Base-by-base conservation (phyloP, 2,329 filamentous ascomycete genomes). In the Epichloe festucae region DNA sequence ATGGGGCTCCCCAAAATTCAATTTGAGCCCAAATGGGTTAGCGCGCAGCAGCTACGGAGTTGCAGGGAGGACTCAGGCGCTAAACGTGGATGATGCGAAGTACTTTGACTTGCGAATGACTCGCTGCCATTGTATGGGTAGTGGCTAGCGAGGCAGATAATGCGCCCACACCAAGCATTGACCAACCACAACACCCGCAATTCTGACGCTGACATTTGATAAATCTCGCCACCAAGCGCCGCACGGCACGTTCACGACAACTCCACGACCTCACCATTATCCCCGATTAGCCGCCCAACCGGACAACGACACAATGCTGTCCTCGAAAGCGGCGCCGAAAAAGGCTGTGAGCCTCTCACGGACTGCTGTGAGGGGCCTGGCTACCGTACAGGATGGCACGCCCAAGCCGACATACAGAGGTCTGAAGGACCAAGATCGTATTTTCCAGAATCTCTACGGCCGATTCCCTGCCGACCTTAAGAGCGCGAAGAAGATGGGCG, bases 361-460 rank as follows among this genome's bases (percentile, higher is more conserved):
- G 62, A 68, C 69, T 57, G 65, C 69, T 63, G 70, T 72, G 59
- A 84, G 91, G 68, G 78, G 78, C 60, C 85, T 96, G 72, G 87
- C 87, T 63, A 89, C 87, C 55, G 85, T 89, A 60, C 83, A 87
- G 68, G 86, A 90, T 70, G 77, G 75, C 62, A 72, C 79, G 56
- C 77, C 84, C 49, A 84, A 85, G 69, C 82, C 79, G 60, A 78
- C 79, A 59, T 87, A 94, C 70, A 89, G 93, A 63, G 89, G 89
- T 53, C 79, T 98, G 62, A 87, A 82, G 73, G 93, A 98, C 69
- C 89, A 97, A 75, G 93, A 98, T 74, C 84, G 93, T 63, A 98
- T 98, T 72, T 98, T 98, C 74, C 90, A 95, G 75, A 98, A 98
- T 74, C 79, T 98, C 54, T 98, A 98, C 74, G 84, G 89, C 64